Percentiles rank a stretch among this genome's conserved stretches.
Conservation (phyloP, 2,329 filamentous ascomycete genomes). For the Alternaria gansuensis region DNA sequence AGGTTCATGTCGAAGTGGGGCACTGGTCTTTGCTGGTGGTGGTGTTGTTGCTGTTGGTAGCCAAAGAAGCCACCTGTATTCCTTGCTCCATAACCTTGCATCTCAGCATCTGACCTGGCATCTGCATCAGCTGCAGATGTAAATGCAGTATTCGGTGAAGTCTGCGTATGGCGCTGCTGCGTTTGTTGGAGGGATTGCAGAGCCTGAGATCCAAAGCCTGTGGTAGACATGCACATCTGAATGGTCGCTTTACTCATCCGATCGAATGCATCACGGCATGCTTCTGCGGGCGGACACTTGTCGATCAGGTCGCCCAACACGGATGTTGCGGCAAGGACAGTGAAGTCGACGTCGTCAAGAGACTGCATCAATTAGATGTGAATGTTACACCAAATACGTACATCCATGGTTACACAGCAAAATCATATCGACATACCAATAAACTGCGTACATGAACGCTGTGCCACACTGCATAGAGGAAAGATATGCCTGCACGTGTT, state of each 20-base stretch:
- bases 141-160: conserved; percentile 39
- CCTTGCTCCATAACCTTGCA: conserved; percentile 38
- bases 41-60: conserved; percentile 25
- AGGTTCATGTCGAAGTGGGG: conserved; percentile 65
- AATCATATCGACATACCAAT: conserved; percentile 67
- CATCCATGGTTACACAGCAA: not conserved
- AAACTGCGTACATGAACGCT: conserved; percentile 86
- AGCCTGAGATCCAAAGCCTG: conserved; percentile 72
- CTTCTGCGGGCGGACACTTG: conserved; percentile 93
- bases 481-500: conserved; percentile 72
- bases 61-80: conserved; percentile 31
- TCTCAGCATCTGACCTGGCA: conserved; percentile 48
- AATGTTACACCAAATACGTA: not conserved
- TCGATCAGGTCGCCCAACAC: conserved; percentile 91
- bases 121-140: conserved; percentile 42
- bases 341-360: conserved; percentile 97
- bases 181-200: conserved; percentile 36
- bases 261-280: conserved; percentile 92
- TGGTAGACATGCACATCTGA: conserved; percentile 90
- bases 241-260: conserved; percentile 95
- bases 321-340: conserved; percentile 89
- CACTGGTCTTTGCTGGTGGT: conserved; percentile 52
- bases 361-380: conserved; percentile 58
- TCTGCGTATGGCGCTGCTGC: conserved; percentile 30
- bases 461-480: conserved; percentile 97